Evolutionary conservation across 306 rosid species (phyloP), one percentile per base, ranked within the genome.

Genomic region (Abrus pulchellus): DNA sequence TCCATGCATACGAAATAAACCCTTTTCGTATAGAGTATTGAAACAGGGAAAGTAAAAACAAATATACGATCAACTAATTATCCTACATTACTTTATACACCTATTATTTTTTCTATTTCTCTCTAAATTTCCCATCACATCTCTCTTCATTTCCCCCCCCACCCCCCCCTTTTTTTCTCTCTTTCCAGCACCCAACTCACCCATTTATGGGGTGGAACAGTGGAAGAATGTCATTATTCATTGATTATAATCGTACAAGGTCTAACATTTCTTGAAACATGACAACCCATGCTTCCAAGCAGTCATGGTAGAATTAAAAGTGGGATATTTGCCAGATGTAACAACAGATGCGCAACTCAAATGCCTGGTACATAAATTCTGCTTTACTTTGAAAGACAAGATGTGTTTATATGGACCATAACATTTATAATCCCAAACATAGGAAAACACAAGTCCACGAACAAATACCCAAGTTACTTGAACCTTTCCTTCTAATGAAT

Each of bases 291-390:
- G 38, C 28, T 48, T 62, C 27, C 9, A 62, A 62, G 20, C 3
- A 48, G 67, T 41, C 5, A 9, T 53, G 1, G 28, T 45, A 65
- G 81, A 77, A 66, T 36, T 4, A 44, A 61, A 2, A 62, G 55
- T 11, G 72, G 36, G 9, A 48, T 36, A 33, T 34, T 66, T 43
- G 75, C 29, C 54, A 28, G 30, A 28, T 29, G 52, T 59, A 34
- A 55, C 33, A 69, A 49, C 20, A 72, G 65, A 38, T 28, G 72
- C 32, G 77, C 77, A 81, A 77, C 43, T 76, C 82, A 82, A 81
- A 61, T 36, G 78, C 55, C 54, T 14, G 30, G 53, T 3, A 55
- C 32, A 84, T 53, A 47, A 44, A 55, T 9, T 79, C 40, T 44
- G 60, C 33, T 53, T 66, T 27, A 64, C 41, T 55, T 63, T 6